phyloP scores from a whole-genome alignment of 768 basidiomycete genomes.

The Suillus clintonianus region DNA sequence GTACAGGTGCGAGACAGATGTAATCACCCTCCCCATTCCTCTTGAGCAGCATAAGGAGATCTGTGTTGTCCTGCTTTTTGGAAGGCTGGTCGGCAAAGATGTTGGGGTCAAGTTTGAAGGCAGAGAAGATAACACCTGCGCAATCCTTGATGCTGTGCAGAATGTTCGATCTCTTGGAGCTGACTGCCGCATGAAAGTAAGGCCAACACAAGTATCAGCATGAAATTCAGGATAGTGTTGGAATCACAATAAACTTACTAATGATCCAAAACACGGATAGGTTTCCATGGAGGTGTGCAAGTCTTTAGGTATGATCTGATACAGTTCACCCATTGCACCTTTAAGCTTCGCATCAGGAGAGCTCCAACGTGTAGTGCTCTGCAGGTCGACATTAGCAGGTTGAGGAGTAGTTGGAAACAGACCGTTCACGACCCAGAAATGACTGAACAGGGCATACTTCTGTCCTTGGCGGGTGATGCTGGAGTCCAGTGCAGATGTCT shows the following conservation, averaged over 20 bases:
- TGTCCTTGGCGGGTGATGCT: neutral
- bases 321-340: constrained; percentile 2
- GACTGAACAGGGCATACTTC: neutral
- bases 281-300: neutral
- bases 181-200: neutral
- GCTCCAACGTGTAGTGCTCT: neutral
- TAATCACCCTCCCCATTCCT: neutral
- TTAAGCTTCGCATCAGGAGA: neutral
- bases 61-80: neutral
- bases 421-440: neutral
- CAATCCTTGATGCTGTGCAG: constrained; percentile 6
- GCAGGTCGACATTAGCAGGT: neutral
- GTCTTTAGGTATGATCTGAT: neutral
- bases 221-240: too few relatives aligned
- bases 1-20: neutral
- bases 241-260: too few relatives aligned
- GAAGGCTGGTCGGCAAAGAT: neutral
- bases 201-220: too few relatives aligned
- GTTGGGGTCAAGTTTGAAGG: neutral
- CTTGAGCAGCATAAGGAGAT: constrained; percentile 1
- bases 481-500: neutral
- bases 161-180: constrained; percentile 1
- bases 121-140: neutral
- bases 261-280: neutral
- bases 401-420: constrained; percentile 1